phyloP scores from a whole-genome alignment of 1,139 yeast species.

The Geotrichum histeridarum region DNA sequence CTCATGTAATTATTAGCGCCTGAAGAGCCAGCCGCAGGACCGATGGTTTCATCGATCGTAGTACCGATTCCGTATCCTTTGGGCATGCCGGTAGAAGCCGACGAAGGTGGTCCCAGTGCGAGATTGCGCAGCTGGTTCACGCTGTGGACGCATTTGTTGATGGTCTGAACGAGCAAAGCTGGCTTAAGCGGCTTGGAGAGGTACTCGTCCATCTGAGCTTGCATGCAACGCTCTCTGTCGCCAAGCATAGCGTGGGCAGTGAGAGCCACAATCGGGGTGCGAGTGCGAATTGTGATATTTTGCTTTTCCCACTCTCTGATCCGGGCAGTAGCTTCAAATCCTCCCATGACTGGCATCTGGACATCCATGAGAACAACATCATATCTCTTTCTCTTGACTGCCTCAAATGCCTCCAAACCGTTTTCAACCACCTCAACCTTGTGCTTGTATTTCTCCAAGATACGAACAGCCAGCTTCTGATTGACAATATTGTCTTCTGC shows the following conservation, averaged over 20 bases:
- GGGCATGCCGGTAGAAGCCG: constrained; percentile 18
- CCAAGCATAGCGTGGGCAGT: constrained; percentile 94
- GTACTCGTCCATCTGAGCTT: constrained; percentile 89
- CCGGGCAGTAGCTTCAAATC: constrained; percentile 82
- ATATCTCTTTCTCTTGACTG: constrained; percentile 58
- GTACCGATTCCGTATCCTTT: constrained; percentile 22
- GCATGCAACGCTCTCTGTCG: constrained; percentile 77
- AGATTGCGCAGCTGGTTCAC: constrained; percentile 39
- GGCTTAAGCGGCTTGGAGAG: constrained; percentile 84
- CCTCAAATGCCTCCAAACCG: constrained; percentile 77
- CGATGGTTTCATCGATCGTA: constrained; percentile 18
- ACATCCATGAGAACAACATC: constrained; percentile 90
- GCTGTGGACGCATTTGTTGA: constrained; percentile 69
- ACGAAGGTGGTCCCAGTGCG: constrained; percentile 37
- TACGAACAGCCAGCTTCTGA: constrained; percentile 67
- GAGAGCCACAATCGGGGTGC: constrained; percentile 82
- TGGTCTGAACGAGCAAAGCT: constrained; percentile 72
- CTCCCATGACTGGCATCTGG: constrained; percentile 95
- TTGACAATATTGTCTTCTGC: constrained; percentile 87
- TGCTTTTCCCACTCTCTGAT: constrained; percentile 86
- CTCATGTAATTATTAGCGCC: constrained; percentile 32
- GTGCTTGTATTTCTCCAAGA: constrained; percentile 28
- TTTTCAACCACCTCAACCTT: constrained; percentile 52
- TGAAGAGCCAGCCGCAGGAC: constrained; percentile 39
- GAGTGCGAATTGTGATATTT: constrained; percentile 64